A percentile compares a stretch with the other conserved stretches of the same genome.
Evolutionary conservation across 345 rosid genomes (phyloP).

Genomic region (Jatropha curcas): DNA sequence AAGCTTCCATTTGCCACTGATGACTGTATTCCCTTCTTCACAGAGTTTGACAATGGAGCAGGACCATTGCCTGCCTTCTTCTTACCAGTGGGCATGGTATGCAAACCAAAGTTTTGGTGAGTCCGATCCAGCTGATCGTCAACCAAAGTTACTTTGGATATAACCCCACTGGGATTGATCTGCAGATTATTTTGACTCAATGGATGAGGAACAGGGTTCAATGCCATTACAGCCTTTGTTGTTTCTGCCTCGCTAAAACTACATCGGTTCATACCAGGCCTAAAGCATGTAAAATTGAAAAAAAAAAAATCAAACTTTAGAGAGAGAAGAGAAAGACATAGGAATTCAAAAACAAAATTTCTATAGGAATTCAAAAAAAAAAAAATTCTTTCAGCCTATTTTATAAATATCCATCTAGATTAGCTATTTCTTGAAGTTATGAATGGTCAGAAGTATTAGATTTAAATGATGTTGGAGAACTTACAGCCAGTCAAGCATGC

Average conservation of each 20-base stretch:
- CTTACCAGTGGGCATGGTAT: slow-evolving; percentile 35
- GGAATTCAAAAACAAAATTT: not conserved
- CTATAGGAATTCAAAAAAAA: not conserved
- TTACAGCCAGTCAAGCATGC: slow-evolving; percentile 99
- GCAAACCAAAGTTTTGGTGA: slow-evolving; percentile 27
- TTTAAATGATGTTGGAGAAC: slow-evolving; percentile 30
- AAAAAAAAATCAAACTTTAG: slow-evolving; percentile 15
- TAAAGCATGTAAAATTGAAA: slow-evolving; percentile 33
- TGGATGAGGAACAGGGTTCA: slow-evolving; percentile 28
- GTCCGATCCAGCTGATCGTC: slow-evolving; percentile 33
- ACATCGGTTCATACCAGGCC: slow-evolving; percentile 88
- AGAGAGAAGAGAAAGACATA: not conserved
- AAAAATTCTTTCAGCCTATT: not conserved
- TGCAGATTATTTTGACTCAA: slow-evolving; percentile 41
- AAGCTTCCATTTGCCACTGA: slow-evolving; percentile 41
- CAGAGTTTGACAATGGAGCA: slow-evolving; percentile 40
- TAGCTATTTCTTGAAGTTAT: not conserved
- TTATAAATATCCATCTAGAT: not conserved
- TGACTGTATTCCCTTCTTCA: slow-evolving; percentile 47
- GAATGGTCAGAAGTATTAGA: not conserved
- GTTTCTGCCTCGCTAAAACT: slow-evolving; percentile 76
- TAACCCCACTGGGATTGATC: slow-evolving; percentile 36
- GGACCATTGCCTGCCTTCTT: slow-evolving; percentile 52
- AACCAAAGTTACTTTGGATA: slow-evolving; percentile 25
- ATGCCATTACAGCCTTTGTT: slow-evolving; percentile 55